Base-by-base conservation (phyloP, 371 early-diverging fungal species). In the Ordospora colligata region DNA sequence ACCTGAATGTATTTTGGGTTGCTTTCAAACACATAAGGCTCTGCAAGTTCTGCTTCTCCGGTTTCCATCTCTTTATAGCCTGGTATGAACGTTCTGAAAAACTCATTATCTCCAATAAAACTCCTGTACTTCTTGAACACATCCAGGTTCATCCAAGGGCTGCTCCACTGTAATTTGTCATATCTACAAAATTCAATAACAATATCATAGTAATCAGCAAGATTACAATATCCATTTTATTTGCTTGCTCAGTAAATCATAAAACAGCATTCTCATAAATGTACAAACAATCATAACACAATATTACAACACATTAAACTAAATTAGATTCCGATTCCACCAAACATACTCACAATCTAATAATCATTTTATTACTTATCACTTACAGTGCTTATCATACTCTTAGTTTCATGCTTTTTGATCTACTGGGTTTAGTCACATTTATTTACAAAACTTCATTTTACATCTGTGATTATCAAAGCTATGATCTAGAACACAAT, bases 91-190 rank as follows among this genome's bases (percentile, higher is more conserved):
- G 68, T 69, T 50, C 76, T 58, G 45, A 82, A 73, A 47, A 82
- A 76, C 45, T 72, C 78, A 40, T 77, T 75, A 54, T 82, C 83
- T 5, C 71, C 78, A 49, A 82, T 82, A 51, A 82, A 82, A 19
- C 70, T 70, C 37, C 45, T 74, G 50, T 82, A 82, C 63, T 78
- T 82, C 42, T 52, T 67, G 7, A 78, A 64, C 27, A 69, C 67
- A 23, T 74, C 74, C 46, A 64, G 54, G 42, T 69, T 67, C 83
- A 82, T 82, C 53, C 27, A 43, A 43, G 58, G 53, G 64, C 62
- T 69, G 25, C 46, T 71, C 43, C 69, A 50, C 42, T 32, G 32
- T 51, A 69, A n/a, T 14, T 58, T 58, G n/a, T 49, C 21, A 49
- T 49, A 49, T 49, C 1, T 17, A 49, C n/a, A 7, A 1, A 49